These are phyloP conservation scores for Mortierella sp. DNA, from an alignment of 371 early-diverging fungal species.

Conservation along the genomic window DNA sequence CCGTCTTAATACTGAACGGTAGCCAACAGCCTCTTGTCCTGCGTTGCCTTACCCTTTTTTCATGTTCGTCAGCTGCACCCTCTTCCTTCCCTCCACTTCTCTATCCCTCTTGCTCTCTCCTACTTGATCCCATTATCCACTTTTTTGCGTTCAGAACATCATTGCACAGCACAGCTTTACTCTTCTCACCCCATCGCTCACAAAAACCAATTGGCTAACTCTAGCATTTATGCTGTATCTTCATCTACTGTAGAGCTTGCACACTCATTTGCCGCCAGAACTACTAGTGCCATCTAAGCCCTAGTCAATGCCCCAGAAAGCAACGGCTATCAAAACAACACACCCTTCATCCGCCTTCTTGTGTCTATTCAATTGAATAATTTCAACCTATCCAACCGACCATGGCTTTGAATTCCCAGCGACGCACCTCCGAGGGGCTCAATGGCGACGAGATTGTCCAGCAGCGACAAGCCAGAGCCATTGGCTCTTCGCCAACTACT, in stretches of 20 bases:
- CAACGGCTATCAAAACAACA: slow-evolving; percentile 3
- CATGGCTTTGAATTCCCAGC: slow-evolving; percentile 50
- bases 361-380: slow-evolving; percentile 1
- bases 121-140: neutral
- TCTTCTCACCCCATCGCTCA: neutral
- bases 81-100: neutral
- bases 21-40: slow-evolving; percentile 12
- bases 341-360: neutral
- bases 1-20: slow-evolving; percentile 2
- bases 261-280: slow-evolving; percentile 1
- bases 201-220: neutral
- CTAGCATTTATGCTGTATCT: neutral
- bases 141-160: neutral
- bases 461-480: slow-evolving; percentile 25
- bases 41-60: neutral
- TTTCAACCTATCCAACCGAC: neutral
- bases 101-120: neutral
- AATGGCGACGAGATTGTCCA: slow-evolving; percentile 38
- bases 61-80: neutral
- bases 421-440: slow-evolving; percentile 34
- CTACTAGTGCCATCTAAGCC: neutral
- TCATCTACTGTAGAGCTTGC: neutral
- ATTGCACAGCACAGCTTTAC: slow-evolving; percentile 1
- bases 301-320: neutral
- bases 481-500: slow-evolving; percentile 15